Percentiles rank a stretch among this genome's conserved stretches.
phyloP scores from a whole-genome alignment of 257 asterid species.

The Orobanche coerulescens region DNA sequence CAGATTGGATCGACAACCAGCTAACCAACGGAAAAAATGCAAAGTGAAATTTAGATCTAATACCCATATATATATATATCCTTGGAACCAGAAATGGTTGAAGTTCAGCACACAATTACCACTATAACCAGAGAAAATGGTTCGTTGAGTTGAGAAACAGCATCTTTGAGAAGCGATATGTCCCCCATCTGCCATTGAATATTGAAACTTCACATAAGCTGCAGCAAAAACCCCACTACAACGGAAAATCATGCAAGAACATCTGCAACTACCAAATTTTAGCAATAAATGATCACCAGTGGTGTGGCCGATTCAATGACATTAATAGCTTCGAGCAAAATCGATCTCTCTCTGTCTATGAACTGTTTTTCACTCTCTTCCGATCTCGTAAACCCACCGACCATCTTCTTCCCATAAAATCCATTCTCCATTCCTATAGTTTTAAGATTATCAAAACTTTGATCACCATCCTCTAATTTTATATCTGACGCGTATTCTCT shows the following conservation, averaged over 20 bases:
- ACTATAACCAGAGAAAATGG: slow-evolving; percentile 99
- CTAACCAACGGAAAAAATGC: slow-evolving; percentile 39
- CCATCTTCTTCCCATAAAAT: slow-evolving; percentile 40
- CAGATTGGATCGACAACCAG: slow-evolving; percentile 27
- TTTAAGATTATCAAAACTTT: slow-evolving; percentile 24
- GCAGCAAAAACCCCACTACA: slow-evolving; percentile 22
- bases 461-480: slow-evolving; percentile 31
- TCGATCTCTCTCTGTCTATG: slow-evolving; percentile 52
- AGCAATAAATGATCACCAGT: slow-evolving; percentile 78
- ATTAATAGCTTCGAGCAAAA: slow-evolving; percentile 57
- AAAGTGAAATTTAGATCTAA: slow-evolving; percentile 86
- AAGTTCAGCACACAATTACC: slow-evolving; percentile 99
- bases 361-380: slow-evolving; percentile 59
- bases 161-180: slow-evolving; percentile 92
- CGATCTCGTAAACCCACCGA: slow-evolving; percentile 50
- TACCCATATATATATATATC: slow-evolving; percentile 87
- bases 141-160: slow-evolving; percentile 92
- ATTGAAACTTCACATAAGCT: slow-evolving; percentile 29
- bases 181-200: slow-evolving; percentile 89
- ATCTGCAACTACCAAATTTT: slow-evolving; percentile 48
- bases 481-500: slow-evolving; percentile 25
- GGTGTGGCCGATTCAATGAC: slow-evolving; percentile 75
- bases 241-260: slow-evolving; percentile 19
- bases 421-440: slow-evolving; percentile 45
- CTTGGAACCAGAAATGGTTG: slow-evolving; percentile 97